Evolutionary conservation across 2,329 filamentous ascomycete species (phyloP).

Genomic region (Pseudocercospora fuligena): DNA sequence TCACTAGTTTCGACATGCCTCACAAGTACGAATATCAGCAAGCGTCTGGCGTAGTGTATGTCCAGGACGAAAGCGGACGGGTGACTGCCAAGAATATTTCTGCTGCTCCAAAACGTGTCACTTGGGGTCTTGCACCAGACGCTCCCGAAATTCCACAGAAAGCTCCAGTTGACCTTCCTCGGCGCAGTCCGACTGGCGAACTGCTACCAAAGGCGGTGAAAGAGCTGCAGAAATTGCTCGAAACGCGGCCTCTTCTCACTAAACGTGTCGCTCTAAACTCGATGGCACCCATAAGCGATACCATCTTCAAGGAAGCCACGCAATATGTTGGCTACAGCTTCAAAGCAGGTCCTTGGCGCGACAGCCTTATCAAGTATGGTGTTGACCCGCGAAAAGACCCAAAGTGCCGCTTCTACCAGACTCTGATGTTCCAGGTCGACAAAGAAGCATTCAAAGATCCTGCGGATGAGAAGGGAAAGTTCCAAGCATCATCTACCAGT

Average conservation of each 20-base stretch:
- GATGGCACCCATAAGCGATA: slow-evolving; percentile 58
- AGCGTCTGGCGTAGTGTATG: slow-evolving; percentile 75
- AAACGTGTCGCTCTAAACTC: slow-evolving; percentile 79
- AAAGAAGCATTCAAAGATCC: slow-evolving; percentile 33
- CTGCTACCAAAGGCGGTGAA: slow-evolving; percentile 67
- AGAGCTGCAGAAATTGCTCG: slow-evolving; percentile 68
- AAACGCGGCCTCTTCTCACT: slow-evolving; percentile 82
- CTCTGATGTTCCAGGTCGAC: slow-evolving; percentile 78
- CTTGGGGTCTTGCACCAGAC: slow-evolving; percentile 59
- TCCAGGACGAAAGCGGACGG: slow-evolving; percentile 61
- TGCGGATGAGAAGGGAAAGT: slow-evolving; percentile 8
- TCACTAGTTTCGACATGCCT: slow-evolving; percentile 37
- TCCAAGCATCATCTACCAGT: slow-evolving; percentile 21
- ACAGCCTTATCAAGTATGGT: slow-evolving; percentile 83
- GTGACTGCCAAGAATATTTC: slow-evolving; percentile 53
- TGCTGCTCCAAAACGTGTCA: slow-evolving; percentile 50
- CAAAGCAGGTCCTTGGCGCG: slow-evolving; percentile 87
- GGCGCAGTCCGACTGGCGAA: slow-evolving; percentile 38
- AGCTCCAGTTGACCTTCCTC: slow-evolving; percentile 55
- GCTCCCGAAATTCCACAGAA: slow-evolving; percentile 65
- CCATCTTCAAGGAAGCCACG: slow-evolving; percentile 71
- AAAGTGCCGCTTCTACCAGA: slow-evolving; percentile 82
- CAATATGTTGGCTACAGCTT: slow-evolving; percentile 92
- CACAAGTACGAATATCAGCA: slow-evolving; percentile 76
- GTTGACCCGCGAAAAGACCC: slow-evolving; percentile 81